Evolutionary conservation across 345 rosid species (phyloP).

Genomic region (Moricandia moricandioides): DNA sequence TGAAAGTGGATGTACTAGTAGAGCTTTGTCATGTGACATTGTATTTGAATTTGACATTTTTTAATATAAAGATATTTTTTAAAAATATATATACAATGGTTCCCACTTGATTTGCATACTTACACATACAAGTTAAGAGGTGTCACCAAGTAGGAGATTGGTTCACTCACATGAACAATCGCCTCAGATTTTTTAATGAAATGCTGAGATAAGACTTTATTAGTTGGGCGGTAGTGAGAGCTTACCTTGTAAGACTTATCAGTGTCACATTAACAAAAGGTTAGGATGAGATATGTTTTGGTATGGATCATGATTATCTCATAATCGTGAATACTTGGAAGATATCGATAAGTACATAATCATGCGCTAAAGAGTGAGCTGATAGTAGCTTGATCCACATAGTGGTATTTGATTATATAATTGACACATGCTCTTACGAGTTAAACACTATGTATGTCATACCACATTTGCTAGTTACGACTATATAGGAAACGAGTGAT

Average conservation of each 20-base stretch:
- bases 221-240: background rate
- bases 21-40: too few relatives aligned
- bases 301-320: background rate
- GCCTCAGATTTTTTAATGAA: too few relatives aligned
- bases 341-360: background rate
- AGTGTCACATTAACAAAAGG: background rate
- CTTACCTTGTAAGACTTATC: background rate
- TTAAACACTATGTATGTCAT: background rate
- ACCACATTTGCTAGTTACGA: background rate
- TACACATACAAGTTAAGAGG: too few relatives aligned
- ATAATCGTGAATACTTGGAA: background rate
- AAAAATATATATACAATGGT: too few relatives aligned
- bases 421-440: background rate
- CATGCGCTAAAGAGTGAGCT: background rate
- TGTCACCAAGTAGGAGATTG: too few relatives aligned
- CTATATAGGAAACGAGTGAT: background rate
- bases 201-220: background rate
- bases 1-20: too few relatives aligned
- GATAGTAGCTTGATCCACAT: background rate
- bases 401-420: background rate
- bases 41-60: too few relatives aligned
- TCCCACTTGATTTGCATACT: too few relatives aligned
- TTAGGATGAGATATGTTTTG: constrained; percentile 1
- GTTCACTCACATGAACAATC: too few relatives aligned
- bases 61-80: too few relatives aligned